phyloP scores from a whole-genome alignment of 495 filamentous ascomycete species.

The Aspergillus funiculosus region DNA sequence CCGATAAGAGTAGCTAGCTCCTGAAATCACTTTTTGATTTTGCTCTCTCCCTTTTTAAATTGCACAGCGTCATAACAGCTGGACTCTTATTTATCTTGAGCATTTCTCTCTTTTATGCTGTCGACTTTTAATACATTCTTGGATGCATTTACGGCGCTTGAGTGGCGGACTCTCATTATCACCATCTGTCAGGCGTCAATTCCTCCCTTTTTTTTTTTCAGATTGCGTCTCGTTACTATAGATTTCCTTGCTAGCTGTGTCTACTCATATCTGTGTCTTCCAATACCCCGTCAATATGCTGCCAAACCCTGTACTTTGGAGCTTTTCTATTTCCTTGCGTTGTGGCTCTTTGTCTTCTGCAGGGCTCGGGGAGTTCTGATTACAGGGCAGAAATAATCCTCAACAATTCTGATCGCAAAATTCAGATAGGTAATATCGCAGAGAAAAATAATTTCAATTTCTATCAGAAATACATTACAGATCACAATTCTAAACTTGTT shows the following conservation, averaged over 20 bases:
- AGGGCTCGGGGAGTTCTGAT: no score
- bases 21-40: constrained; percentile 1
- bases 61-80: no score
- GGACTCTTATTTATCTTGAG: no score
- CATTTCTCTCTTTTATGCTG: no score
- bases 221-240: constrained; percentile 3
- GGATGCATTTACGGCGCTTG: constrained; percentile 18
- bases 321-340: background rate
- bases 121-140: no score
- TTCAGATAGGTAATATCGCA: no score
- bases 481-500: no score
- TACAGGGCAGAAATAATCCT: no score
- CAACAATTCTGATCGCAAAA: no score
- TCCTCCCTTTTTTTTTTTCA: constrained; percentile 5
- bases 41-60: no score
- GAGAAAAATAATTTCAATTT: no score
- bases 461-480: no score
- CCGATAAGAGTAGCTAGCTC: constrained; percentile 14
- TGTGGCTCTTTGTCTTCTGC: background rate
- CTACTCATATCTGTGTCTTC: background rate
- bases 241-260: constrained; percentile 7
- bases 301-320: background rate
- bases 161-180: constrained; percentile 8
- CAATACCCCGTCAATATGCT: constrained; percentile 11
- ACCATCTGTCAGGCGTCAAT: constrained; percentile 1